These are phyloP conservation scores for Suhomyces anneliseae DNA, from an alignment of 1,139 yeast genomes.

Conservation along the genomic window DNA sequence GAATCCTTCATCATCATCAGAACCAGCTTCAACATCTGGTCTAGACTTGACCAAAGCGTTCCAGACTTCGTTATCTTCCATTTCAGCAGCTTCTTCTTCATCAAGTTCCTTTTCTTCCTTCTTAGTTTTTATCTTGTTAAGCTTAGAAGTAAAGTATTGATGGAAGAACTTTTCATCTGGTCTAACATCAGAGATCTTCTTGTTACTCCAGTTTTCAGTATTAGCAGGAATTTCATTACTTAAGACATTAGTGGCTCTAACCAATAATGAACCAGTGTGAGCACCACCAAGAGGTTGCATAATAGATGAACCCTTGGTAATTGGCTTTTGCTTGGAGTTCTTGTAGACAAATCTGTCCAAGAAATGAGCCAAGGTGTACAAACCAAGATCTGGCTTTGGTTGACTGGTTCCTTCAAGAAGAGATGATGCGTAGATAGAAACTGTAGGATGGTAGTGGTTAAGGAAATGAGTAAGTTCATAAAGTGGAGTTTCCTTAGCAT, in stretches of 20 bases:
- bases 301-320: constrained; percentile 79
- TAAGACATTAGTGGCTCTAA: constrained; percentile 58
- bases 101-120: constrained; percentile 22
- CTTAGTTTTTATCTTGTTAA: constrained; percentile 43
- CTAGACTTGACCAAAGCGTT: constrained; percentile 80
- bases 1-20: constrained; percentile 46
- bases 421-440: constrained; percentile 74
- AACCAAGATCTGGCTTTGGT: constrained; percentile 83
- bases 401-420: constrained; percentile 47
- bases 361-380: constrained; percentile 86
- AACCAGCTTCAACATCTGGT: constrained; percentile 71
- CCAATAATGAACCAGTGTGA: constrained; percentile 74
- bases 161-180: constrained; percentile 91
- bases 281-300: constrained; percentile 98
- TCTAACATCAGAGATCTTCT: constrained; percentile 62
- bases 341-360: constrained; percentile 93
- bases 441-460: constrained; percentile 90
- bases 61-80: constrained; percentile 86
- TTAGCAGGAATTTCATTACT: constrained; percentile 64
- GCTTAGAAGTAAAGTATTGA: constrained; percentile 76
- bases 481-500: constrained; percentile 75
- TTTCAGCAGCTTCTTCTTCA: constrained; percentile 47
- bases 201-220: constrained; percentile 77
- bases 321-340: constrained; percentile 78
- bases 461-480: constrained; percentile 84